Conservation (phyloP, 306 rosid genomes). For the Canavalia gladiata region DNA sequence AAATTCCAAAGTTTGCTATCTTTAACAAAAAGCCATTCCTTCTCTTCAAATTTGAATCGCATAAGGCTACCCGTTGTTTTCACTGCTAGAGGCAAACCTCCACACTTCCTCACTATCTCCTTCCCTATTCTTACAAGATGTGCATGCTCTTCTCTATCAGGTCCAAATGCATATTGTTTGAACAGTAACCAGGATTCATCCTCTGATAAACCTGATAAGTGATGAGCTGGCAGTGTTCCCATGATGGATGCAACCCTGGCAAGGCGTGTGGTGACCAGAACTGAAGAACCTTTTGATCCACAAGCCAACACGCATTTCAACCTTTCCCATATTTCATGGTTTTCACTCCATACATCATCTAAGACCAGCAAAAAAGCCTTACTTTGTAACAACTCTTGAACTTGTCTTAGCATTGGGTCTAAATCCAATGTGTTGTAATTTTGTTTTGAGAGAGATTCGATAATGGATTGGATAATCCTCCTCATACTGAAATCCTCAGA, state of each 20-base stretch:
- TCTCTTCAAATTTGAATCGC: slow-evolving; percentile 32
- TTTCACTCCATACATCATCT: slow-evolving; percentile 58
- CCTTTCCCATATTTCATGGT: slow-evolving; percentile 33
- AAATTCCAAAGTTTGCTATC: background rate
- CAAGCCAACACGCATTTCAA: slow-evolving; percentile 41
- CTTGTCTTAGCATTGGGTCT: background rate
- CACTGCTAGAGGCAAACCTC: no score
- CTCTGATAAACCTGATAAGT: no score
- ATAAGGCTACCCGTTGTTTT: background rate
- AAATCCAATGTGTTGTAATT: background rate
- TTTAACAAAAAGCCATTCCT: slow-evolving; percentile 14
- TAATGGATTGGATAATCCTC: background rate
- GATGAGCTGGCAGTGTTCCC: slow-evolving; percentile 13
- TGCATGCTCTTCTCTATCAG: no score
- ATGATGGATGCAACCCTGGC: slow-evolving; percentile 38
- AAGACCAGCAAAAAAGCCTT: slow-evolving; percentile 48
- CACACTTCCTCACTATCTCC: no score
- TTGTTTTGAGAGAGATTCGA: background rate
- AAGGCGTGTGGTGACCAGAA: slow-evolving; percentile 50
- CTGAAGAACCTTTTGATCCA: slow-evolving; percentile 34
- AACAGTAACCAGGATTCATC: no score
- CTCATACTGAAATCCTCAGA: background rate
- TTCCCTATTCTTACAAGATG: no score
- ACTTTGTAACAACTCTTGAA: slow-evolving; percentile 8
- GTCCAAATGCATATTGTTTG: no score